phyloP scores from a whole-genome alignment of 257 asterid genomes.

The Paulownia fortunei region DNA sequence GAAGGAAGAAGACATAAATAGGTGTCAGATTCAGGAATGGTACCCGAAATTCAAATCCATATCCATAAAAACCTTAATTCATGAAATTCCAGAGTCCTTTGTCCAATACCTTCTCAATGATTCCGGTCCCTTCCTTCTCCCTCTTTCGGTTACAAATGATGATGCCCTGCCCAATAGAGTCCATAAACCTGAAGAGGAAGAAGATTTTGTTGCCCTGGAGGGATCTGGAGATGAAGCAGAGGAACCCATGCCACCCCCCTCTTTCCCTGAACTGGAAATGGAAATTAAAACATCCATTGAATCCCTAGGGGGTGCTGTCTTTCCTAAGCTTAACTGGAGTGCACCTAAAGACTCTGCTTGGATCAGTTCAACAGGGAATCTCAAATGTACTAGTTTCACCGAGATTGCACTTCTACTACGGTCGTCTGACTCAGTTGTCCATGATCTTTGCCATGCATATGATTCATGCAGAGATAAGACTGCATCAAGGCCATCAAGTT shows the following conservation, averaged over 20 bases:
- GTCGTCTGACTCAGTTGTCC: constrained; percentile 78
- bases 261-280: constrained; percentile 78
- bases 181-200: constrained; percentile 77
- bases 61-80: constrained; percentile 68
- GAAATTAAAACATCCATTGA: constrained; percentile 63
- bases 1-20: constrained; percentile 75
- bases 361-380: constrained; percentile 79
- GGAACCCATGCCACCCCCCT: constrained; percentile 57
- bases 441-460: constrained; percentile 83
- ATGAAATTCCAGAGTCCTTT: constrained; percentile 79
- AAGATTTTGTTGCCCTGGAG: constrained; percentile 57
- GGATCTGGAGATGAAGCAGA: constrained; percentile 84
- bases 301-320: constrained; percentile 81
- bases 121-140: constrained; percentile 82
- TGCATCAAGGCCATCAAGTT: constrained; percentile 61
- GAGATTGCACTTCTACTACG: constrained; percentile 79
- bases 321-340: constrained; percentile 95
- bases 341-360: constrained; percentile 93
- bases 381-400: constrained; percentile 71
- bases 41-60: constrained; percentile 73
- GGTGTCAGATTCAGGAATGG: constrained; percentile 97
- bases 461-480: constrained; percentile 69
- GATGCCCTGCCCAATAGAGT: constrained; percentile 87
- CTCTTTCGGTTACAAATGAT: constrained; percentile 58
- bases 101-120: constrained; percentile 67